Evolutionary conservation across 2,329 filamentous ascomycete species (phyloP), one percentile per base, ranked within the genome.

Genomic region (Neobulgaria alba): DNA sequence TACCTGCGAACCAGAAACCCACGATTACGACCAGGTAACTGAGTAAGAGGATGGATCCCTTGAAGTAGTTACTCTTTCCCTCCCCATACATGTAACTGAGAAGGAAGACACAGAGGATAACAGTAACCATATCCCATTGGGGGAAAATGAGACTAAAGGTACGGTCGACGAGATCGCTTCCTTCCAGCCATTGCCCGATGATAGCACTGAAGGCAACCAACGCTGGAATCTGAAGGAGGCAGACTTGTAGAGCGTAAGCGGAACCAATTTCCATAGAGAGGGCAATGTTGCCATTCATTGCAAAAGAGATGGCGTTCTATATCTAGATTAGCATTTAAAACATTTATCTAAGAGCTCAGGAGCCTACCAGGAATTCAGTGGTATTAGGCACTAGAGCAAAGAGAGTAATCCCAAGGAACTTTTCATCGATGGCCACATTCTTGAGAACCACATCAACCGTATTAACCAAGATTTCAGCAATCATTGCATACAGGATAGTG

Each of bases 1-100:
- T 77, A 19, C 76, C 69, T 38, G 86, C 87, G 44, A 94, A 83
- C 65, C 87, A 96, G 68, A 93, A 98, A 1, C 92, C 92, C 33
- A 86, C 77, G 19, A 95, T 69, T 36, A 98, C 87, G 19, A 96
- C 92, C 17, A 96, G 64, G 61, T 98, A 98, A 23, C 86, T 92
- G 37, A 98, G 69, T 49, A 96, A 79, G 38, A 98, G 71, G 53
- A 96, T 95, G 50, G 86, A 94, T 38, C 92, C 92, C 68, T 98
- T 98, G 77, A 98, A 98, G 65, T 98, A 98, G 64, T 98, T 98
- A 69, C 89, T 96, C 77, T 98, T 98, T 30, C 92, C 92, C 66
- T 98, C 92, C 38, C 90, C 86, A 55, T 96, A 94, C 71, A 98
- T 90, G 69, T 96, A 95, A 57, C 88, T 95, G 51, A 98, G 77